These are phyloP conservation scores for Chaetothyriales sp. DNA, from an alignment of 2,329 filamentous ascomycete genomes.

Conservation along the genomic window DNA sequence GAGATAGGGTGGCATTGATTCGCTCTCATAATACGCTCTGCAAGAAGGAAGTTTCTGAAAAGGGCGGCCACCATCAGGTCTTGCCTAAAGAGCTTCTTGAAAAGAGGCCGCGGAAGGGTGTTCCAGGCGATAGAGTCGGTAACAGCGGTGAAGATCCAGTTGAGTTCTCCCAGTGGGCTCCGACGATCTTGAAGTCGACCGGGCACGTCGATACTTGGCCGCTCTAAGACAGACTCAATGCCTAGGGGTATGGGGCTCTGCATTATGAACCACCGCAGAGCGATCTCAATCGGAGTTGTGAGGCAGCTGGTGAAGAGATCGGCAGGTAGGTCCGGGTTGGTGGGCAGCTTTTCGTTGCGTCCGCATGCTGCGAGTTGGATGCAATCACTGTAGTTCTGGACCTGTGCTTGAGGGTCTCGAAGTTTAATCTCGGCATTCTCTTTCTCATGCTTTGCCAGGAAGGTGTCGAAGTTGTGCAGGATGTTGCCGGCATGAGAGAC, in stretches of 20 bases:
- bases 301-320: conserved; percentile 93
- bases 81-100: conserved; percentile 93
- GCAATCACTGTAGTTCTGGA: conserved; percentile 59
- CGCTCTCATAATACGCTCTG: conserved; percentile 87
- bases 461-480: conserved; percentile 82
- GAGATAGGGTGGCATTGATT: conserved; percentile 94
- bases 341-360: conserved; percentile 81
- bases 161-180: conserved; percentile 86
- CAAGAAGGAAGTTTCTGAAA: conserved; percentile 88
- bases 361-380: conserved; percentile 89
- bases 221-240: conserved; percentile 65
- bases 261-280: conserved; percentile 85
- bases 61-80: conserved; percentile 98
- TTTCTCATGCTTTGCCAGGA: conserved; percentile 85
- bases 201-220: conserved; percentile 51
- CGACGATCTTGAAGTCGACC: conserved; percentile 82
- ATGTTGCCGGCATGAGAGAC: conserved; percentile 95
- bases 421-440: conserved; percentile 65
- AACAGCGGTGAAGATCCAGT: conserved; percentile 99
- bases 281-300: conserved; percentile 95
- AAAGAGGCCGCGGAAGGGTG: conserved; percentile 71
- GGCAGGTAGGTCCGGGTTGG: conserved; percentile 80
- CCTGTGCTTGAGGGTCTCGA: conserved; percentile 54
- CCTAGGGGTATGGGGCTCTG: conserved; percentile 63
- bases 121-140: conserved; percentile 99